These are phyloP conservation scores for Aspergillus floridensis DNA, from an alignment of 2,329 filamentous ascomycete species.

Conservation along the genomic window DNA sequence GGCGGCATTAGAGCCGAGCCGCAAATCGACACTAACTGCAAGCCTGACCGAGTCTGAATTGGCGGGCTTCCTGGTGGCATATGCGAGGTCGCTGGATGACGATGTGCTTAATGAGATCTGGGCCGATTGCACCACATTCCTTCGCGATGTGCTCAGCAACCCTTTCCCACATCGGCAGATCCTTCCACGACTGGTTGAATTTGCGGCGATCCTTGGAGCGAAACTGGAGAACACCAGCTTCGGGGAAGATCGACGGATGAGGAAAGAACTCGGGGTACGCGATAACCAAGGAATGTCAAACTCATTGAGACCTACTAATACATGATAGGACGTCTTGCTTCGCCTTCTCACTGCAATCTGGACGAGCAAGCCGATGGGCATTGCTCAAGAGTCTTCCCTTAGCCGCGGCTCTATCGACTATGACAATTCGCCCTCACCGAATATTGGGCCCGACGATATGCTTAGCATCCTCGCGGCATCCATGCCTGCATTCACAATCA, in stretches of 20 bases:
- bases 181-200: slow-evolving; percentile 79
- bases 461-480: slow-evolving; percentile 75
- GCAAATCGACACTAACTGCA: slow-evolving; percentile 85
- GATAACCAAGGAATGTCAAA: background rate
- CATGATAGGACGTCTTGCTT: slow-evolving; percentile 74
- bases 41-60: slow-evolving; percentile 79
- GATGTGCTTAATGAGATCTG: slow-evolving; percentile 98
- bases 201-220: slow-evolving; percentile 82
- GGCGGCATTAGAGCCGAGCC: slow-evolving; percentile 68
- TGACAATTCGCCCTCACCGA: slow-evolving; percentile 36
- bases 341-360: slow-evolving; percentile 89
- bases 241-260: slow-evolving; percentile 89
- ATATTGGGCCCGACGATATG: slow-evolving; percentile 66
- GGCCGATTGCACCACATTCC: slow-evolving; percentile 87
- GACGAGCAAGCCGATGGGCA: slow-evolving; percentile 77
- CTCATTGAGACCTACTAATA: slow-evolving; percentile 20
- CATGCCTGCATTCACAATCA: slow-evolving; percentile 75
- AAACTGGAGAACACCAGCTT: slow-evolving; percentile 99
- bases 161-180: slow-evolving; percentile 94
- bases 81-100: slow-evolving; percentile 85
- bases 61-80: slow-evolving; percentile 84
- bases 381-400: slow-evolving; percentile 56
- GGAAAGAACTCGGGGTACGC: slow-evolving; percentile 79
- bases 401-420: slow-evolving; percentile 42
- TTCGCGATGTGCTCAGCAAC: slow-evolving; percentile 85